A percentile compares a stretch with the other conserved stretches of the same genome.
phyloP scores from a whole-genome alignment of 176 grass and related monocot species.

The Pontederia paniculata region DNA sequence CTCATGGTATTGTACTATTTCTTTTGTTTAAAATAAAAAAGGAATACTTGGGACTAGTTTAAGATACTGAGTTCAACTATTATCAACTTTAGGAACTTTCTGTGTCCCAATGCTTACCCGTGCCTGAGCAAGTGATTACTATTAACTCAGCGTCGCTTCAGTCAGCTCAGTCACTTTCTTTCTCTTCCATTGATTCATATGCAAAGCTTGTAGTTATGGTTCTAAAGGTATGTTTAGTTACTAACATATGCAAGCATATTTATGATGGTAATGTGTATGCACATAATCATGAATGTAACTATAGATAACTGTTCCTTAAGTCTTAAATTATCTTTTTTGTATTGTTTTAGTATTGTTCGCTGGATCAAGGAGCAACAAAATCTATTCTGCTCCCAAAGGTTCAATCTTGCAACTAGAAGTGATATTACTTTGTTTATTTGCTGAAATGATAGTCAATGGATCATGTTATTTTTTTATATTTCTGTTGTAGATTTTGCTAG shows the following conservation, averaged over 20 bases:
- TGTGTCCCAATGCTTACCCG: conserved; percentile 35
- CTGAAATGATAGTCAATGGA: neutral
- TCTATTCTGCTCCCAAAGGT: conserved; percentile 66
- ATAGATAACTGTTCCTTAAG: too few relatives aligned
- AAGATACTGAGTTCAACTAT: conserved; percentile 6
- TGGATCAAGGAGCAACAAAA: conserved; percentile 76
- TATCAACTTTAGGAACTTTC: conserved; percentile 54
- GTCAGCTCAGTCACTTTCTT: conserved; percentile 58
- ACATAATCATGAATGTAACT: too few relatives aligned
- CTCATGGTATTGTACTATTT: conserved; percentile 36
- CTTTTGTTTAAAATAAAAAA: too few relatives aligned
- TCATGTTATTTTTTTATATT: conserved; percentile 16
- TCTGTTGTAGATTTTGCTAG: conserved; percentile 49
- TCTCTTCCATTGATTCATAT: conserved; percentile 82
- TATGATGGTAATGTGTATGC: too few relatives aligned
- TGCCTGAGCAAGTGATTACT: conserved; percentile 47
- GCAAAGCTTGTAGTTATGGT: conserved; percentile 66
- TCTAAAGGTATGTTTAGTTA: conserved; percentile 52
- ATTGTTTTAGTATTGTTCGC: conserved; percentile 43
- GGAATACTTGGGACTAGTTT: too few relatives aligned
- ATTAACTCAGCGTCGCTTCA: conserved; percentile 34
- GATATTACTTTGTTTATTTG: neutral
- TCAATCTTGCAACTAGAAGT: conserved; percentile 1
- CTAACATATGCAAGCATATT: neutral
- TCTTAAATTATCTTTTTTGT: too few relatives aligned